phyloP scores from a whole-genome alignment of 352 stramenopile species.

The Pilasporangium apinafurcum region DNA sequence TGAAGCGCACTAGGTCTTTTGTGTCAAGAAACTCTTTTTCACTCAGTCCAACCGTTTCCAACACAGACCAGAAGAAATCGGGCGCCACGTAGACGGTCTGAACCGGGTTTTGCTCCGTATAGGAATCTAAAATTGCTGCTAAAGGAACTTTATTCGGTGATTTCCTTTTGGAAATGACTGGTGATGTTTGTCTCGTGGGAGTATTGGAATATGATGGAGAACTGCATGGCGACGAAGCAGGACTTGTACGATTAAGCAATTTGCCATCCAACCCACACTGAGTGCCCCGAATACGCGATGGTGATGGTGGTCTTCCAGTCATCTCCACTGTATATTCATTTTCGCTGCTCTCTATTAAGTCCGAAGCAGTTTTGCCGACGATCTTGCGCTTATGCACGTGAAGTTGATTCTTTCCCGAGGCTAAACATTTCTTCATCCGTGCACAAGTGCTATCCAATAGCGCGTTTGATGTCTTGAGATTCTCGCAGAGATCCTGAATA shows the following conservation, averaged over 20 bases:
- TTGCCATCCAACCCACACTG: constrained; percentile 5
- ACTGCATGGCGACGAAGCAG: too few species aligned
- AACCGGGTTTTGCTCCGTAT: neutral
- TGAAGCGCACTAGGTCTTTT: constrained; percentile 32
- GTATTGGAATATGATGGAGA: too few species aligned
- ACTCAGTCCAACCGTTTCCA: constrained; percentile 22
- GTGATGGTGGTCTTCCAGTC: constrained; percentile 2
- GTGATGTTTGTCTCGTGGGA: too few species aligned
- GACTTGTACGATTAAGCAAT: too few species aligned
- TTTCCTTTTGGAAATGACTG: constrained; percentile 1
- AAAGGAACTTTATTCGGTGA: constrained; percentile 16
- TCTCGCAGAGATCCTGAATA: constrained; percentile 53
- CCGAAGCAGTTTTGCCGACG: constrained; percentile 12
- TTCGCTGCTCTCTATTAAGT: constrained; percentile 9
- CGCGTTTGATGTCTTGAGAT: constrained; percentile 44
- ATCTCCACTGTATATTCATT: neutral
- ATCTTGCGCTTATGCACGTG: constrained; percentile 41
- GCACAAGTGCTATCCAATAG: constrained; percentile 44
- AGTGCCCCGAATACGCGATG: constrained; percentile 1
- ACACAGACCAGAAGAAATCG: constrained; percentile 34
- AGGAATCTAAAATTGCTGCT: constrained; percentile 6
- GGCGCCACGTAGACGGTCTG: constrained; percentile 24
- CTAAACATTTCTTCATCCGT: constrained; percentile 56
- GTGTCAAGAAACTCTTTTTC: constrained; percentile 39
- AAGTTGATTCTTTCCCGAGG: constrained; percentile 37